Evolutionary conservation across 202 grass and related monocot species (phyloP), one percentile per base, ranked within the genome.

Genomic region (Dendrocalamus latiflorus): DNA sequence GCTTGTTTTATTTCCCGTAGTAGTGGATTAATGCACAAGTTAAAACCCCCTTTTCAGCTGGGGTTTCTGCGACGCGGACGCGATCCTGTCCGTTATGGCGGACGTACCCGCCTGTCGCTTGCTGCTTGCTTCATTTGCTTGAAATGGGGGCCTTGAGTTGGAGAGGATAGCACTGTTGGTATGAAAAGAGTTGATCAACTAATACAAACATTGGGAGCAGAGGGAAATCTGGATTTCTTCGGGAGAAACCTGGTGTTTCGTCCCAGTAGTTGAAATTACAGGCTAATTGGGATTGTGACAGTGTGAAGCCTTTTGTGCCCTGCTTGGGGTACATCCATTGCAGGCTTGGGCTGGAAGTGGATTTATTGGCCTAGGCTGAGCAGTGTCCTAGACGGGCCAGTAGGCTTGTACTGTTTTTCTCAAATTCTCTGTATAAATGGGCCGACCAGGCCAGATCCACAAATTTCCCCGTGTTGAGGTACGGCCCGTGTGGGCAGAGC

Each of bases 91-190:
- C 28, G 28, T 30, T 30, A 30, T 30, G 28, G 28, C 28, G 28
- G 28, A 30, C 28, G 28, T 30, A 30, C 28, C 28, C 28, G 59
- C 45, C 42, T 25, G 53, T 83, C 77, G 18, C 60, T 85, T 18
- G 63, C 77, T 87, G 53, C 54, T 87, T 59, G 36, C 58, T 41
- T 87, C n/a, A 9, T 8, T 83, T 79, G 69, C 80, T 79, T 85
- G 68, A 11, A 4, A 5, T 22, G 6, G 58, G 56, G 67, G 17
- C 6, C 65, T 26, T 18, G 80, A 25, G 12, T 3, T 51, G 76
- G 76, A 41, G 45, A 48, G 39, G 85, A 48, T 64, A 25, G 47
- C 57, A 17, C 41, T 26, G 66, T 25, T 44, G 22, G 22, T 55
- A 25, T 18, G 20, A 81, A 48, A 44, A 70, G 65, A 11, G 22